Evolutionary conservation across 2,329 filamentous ascomycete genomes (phyloP).

Genomic region (Fusarium annulatum): DNA sequence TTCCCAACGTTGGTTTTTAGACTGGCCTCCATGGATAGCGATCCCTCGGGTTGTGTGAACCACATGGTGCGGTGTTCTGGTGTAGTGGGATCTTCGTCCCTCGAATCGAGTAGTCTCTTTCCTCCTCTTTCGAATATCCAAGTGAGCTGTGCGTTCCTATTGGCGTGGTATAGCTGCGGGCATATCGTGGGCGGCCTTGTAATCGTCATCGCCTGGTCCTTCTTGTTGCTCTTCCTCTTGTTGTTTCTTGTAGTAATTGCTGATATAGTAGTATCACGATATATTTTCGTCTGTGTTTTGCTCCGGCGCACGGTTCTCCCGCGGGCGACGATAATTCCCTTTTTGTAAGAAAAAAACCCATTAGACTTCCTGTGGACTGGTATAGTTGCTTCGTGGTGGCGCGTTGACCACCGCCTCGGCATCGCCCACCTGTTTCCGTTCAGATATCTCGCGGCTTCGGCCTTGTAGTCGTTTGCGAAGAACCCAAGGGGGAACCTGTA

Average conservation of each 20-base stretch:
- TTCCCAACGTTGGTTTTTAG: slow-evolving; percentile 16
- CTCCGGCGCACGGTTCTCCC: slow-evolving; percentile 39
- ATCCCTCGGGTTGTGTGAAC: slow-evolving; percentile 17
- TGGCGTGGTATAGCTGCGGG: slow-evolving; percentile 33
- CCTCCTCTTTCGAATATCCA: slow-evolving; percentile 41
- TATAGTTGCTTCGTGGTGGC: slow-evolving; percentile 51
- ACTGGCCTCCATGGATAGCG: slow-evolving; percentile 21
- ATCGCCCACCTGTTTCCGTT: slow-evolving; percentile 91
- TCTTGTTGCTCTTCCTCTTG: slow-evolving; percentile 12
- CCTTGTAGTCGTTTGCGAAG: slow-evolving; percentile 74
- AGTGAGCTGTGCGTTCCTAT: slow-evolving; percentile 36
- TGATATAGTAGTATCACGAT: slow-evolving; percentile 26
- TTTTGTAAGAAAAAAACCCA: slow-evolving; percentile 40
- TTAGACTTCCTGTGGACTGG: slow-evolving; percentile 46
- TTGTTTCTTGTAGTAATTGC: slow-evolving; percentile 26
- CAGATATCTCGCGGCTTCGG: slow-evolving; percentile 75
- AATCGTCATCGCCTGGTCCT: slow-evolving; percentile 3
- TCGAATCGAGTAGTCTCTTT: slow-evolving; percentile 30
- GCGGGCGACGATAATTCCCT: slow-evolving; percentile 41
- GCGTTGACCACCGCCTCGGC: slow-evolving; percentile 78
- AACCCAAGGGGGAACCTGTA: slow-evolving; percentile 48
- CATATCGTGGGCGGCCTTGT: slow-evolving; percentile 23
- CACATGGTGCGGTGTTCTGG: slow-evolving; percentile 11
- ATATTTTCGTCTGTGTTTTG: slow-evolving; percentile 36
- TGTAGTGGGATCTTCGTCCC: slow-evolving; percentile 5